Evolutionary conservation across 2,329 filamentous ascomycete genomes (phyloP), one percentile per base, ranked within the genome.

Genomic region (Rugonectria rugulosa): DNA sequence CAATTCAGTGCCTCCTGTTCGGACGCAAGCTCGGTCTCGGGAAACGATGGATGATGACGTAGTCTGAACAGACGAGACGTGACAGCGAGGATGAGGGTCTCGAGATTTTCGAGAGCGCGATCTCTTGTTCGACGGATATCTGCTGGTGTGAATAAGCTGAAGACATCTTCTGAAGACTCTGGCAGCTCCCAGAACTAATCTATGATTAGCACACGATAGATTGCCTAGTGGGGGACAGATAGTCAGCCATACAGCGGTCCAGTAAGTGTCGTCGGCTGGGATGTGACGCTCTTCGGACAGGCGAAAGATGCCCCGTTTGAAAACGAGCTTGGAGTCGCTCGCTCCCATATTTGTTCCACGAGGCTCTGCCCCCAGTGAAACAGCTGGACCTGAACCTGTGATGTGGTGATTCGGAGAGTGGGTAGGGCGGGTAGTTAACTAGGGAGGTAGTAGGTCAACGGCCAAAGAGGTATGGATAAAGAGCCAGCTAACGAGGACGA

Each of bases 261-360:
- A 99, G 79, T 97, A 97, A 15, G 87, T 82, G 78, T 97, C 92
- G 75, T 95, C 89, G 53, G 92, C 87, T 57, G 92, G 83, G 71
- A 98, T 97, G 72, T 90, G 83, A 64, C 88, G 87, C 73, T 96
- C 90, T 74, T 97, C 92, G n/a, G 92, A 95, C 56, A 99, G 86
- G 72, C 90, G 88, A 80, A 98, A 97, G 79, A 98, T 96, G 77
- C 93, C 94, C 78, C 96, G 91, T 79, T 97, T 98, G 84, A 99
- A 98, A 72, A 94, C 92, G 72, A 98, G 88, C 84, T 98, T 98
- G 70, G 94, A 98, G 79, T 98, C 94, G 77, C 94, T 97, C 72
- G 94, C 94, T 76, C 95, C 95, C 95, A 99, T 99, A 37, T 62
- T 63, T 69, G 66, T 56, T 60, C 64, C 58, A 64, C 61, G 64